Evolutionary conservation across 768 basidiomycete genomes (phyloP), one percentile per base, ranked within the genome.

Genomic region (Xanthoconium purpureum): DNA sequence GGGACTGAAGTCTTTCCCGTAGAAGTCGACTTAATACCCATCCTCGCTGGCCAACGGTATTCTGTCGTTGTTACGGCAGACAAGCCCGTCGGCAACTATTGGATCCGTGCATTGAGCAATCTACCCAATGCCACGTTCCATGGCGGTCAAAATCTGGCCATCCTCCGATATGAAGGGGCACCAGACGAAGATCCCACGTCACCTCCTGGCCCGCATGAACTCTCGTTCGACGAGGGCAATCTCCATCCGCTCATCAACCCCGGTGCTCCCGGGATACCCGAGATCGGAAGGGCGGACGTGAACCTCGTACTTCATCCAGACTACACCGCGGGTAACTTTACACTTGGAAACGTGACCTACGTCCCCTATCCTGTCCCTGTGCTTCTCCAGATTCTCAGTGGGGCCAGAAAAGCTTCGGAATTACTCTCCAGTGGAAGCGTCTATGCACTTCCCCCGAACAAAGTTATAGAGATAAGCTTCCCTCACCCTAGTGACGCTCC

Each of bases 31-130:
- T 51, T 30, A 0, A 24, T 56, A 38, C 44, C 37, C 24, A 28
- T 56, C 10, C 44, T 46, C 12, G 18, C 32, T 29, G 55, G 44
- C 18, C 55, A 56, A 18, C 55, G 55, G 36, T 56, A 51, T 12
- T 56, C 55, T 1, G 50, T 56, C 13, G 70, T 82, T 9, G 59
- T 80, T 13, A 71, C 62, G n/a, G 77, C 80, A 15, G 70, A 80
- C 57, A 73, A 80, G 48, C 62, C 72, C 0, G 62, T 78, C 28
- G 71, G 66, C 8, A 84, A 83, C 64, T 84, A 84, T 65, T 85
- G 80, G 80, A 73, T 82, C 32, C 76, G 79, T 20, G 74, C 79
- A 0, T 67, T 39, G 70, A 38, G 14, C 20, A 18, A 30, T 46
- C 3, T 78, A 33, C 14, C 49, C 2, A 24, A 33, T 13, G 29